These are phyloP conservation scores for Penicillium rolfsii DNA, from an alignment of 2,329 filamentous ascomycete species.

Conservation along the genomic window DNA sequence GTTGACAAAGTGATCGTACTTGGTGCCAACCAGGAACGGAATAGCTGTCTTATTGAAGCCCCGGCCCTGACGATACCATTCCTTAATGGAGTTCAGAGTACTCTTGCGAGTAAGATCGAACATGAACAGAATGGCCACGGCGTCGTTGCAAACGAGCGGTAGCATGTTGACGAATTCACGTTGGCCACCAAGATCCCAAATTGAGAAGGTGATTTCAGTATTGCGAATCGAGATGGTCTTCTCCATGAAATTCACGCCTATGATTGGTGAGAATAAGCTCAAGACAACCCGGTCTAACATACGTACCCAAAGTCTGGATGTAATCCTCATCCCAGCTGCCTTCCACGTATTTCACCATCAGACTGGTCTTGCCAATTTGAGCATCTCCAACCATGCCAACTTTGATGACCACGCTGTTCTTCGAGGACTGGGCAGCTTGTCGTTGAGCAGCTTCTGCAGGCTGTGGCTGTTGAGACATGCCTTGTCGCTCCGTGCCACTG, in stretches of 20 bases:
- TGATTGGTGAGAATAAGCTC: constrained; percentile 6
- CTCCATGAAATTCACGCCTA: constrained; percentile 99
- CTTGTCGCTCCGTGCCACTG: constrained; percentile 48
- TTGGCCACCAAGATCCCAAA: constrained; percentile 97
- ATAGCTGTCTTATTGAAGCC: constrained; percentile 99
- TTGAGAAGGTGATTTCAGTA: constrained; percentile 98
- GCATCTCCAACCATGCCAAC: constrained; percentile 99
- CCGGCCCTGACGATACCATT: constrained; percentile 96
- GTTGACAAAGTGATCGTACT: constrained; percentile 99
- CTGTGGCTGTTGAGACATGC: constrained; percentile 51
- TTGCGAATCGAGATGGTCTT: constrained; percentile 99
- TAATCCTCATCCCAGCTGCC: constrained; percentile 99
- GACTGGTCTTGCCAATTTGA: constrained; percentile 96
- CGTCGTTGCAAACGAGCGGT: constrained; percentile 98
- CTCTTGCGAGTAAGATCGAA: constrained; percentile 98
- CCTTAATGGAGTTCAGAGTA: constrained; percentile 98
- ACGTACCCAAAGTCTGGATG: constrained; percentile 86
- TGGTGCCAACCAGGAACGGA: constrained; percentile 93
- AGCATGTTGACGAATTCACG: constrained; percentile 99
- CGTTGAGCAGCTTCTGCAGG: constrained; percentile 52
- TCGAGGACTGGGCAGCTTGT: constrained; percentile 47
- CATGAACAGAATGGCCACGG: constrained; percentile 98
- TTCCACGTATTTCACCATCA: constrained; percentile 99
- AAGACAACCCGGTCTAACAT: too few relatives aligned
- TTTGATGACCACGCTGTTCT: constrained; percentile 87